A percentile compares a stretch with the other conserved stretches of the same genome.
These are phyloP conservation scores for Penicillium nordicum DNA, from an alignment of 2,329 filamentous ascomycete species.

Conservation along the genomic window DNA sequence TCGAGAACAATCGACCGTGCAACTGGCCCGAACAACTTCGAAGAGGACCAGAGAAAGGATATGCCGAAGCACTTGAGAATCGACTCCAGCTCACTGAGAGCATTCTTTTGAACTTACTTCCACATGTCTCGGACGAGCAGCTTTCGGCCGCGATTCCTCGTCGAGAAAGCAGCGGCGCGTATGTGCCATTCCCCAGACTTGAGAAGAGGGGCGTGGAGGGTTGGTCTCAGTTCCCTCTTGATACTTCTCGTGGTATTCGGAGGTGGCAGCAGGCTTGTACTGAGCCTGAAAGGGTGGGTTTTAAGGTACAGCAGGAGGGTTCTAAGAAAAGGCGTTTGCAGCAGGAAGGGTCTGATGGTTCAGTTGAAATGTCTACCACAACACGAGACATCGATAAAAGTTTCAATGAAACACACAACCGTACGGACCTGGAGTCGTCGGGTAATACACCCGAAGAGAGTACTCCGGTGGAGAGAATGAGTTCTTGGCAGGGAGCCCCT, in stretches of 20 bases:
- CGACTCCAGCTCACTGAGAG: constrained; percentile 44
- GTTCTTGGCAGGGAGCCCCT: constrained; percentile 31
- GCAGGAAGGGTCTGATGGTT: background rate
- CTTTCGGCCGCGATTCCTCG: constrained; percentile 25
- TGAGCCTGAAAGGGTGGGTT: background rate
- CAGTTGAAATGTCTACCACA: background rate
- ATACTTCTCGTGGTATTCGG: constrained; percentile 32
- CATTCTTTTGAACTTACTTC: constrained; percentile 38
- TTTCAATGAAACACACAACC: background rate
- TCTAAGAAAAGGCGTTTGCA: background rate
- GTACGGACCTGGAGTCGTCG: background rate
- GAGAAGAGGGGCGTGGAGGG: constrained; percentile 36
- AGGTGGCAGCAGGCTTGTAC: constrained; percentile 36
- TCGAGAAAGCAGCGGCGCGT: constrained; percentile 10
- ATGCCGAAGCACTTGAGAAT: constrained; percentile 45
- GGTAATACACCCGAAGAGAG: background rate
- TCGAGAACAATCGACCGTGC: constrained; percentile 33
- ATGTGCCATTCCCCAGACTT: constrained; percentile 20
- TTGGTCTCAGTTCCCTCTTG: constrained; percentile 39
- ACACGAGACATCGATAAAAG: background rate
- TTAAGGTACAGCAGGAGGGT: background rate
- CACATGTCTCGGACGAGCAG: constrained; percentile 33
- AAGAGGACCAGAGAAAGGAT: constrained; percentile 48
- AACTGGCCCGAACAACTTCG: constrained; percentile 40
- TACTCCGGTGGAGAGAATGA: constrained; percentile 14